Conservation (phyloP, 495 filamentous ascomycete genomes). For the Baudoinia panamericana region DNA sequence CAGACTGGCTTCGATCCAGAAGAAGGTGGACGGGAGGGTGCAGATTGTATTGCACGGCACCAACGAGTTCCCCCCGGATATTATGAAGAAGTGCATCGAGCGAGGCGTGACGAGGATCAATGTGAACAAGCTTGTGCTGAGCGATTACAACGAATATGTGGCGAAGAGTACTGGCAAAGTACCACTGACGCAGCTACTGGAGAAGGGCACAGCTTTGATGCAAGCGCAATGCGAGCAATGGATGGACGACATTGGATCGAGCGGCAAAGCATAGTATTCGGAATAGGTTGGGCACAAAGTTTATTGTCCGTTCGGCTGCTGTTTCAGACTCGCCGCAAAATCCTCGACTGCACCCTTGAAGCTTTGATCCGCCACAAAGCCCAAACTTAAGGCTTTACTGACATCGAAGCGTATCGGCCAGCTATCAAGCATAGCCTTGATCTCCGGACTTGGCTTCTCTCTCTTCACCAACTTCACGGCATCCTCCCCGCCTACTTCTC, state of each 20-base stretch:
- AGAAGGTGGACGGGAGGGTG: conserved; percentile 48
- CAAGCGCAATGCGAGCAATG: conserved; percentile 15
- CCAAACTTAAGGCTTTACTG: conserved; percentile 19
- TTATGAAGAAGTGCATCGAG: conserved; percentile 20
- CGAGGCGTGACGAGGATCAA: conserved; percentile 21
- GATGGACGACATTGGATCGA: conserved; percentile 19
- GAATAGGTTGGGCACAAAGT: too few relatives aligned
- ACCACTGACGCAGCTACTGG: conserved; percentile 20
- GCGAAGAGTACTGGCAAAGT: conserved; percentile 15
- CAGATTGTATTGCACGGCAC: conserved; percentile 52
- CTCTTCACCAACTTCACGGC: conserved; percentile 47
- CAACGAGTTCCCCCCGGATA: conserved; percentile 18
- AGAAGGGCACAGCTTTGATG: conserved; percentile 18
- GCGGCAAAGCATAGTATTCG: conserved; percentile 22
- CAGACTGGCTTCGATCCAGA: conserved; percentile 50
- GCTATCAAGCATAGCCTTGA: conserved; percentile 58
- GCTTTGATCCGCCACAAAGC: conserved; percentile 20
- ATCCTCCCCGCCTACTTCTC: conserved; percentile 56
- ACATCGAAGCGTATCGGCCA: conserved; percentile 60
- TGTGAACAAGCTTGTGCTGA: conserved; percentile 24
- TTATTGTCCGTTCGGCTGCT: neutral
- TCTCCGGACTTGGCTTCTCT: conserved; percentile 37
- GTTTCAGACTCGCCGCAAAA: conserved; percentile 20
- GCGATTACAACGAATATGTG: conserved; percentile 18
- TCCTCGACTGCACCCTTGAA: conserved; percentile 23